Base-by-base conservation (phyloP, 192 early-diverging fungal genomes). In the Entomortierella lignicola region DNA sequence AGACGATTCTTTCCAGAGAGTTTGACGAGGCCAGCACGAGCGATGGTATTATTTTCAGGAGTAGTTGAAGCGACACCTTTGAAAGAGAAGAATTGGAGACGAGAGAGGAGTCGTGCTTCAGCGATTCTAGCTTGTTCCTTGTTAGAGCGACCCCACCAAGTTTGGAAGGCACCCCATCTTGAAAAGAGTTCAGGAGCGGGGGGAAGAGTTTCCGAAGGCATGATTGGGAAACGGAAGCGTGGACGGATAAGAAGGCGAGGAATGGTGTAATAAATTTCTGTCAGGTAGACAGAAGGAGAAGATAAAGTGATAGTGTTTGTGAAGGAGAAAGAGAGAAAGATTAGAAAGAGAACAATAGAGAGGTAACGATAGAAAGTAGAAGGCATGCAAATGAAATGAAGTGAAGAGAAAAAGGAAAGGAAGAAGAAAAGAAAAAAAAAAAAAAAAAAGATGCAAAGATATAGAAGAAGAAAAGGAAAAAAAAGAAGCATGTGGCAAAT, bases 1-100 rank as follows among this genome's bases (percentile, higher is more conserved):
- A 65, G 56, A 17, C 85, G 60, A 29, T 81, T 81, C 42, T 86
- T 77, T 20, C 77, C 79, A 43, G 73, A 83, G 31, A 88, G 65
- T n/a, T 88, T 84, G 6, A 90, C 90, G 25, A 83, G 80, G 11
- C 86, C 89, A 0, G 88, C 84, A n/a, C 84, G 81, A 31, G 88
- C 88, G 13, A 66, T 71, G 0, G 84, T 75, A 4, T 66, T 67
- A 29, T 52, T 66, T 1, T 63, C 23, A 4, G 72, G 56, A 61
- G 30, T 48, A 4, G 63, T 56, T 13, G 74, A 82, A 43, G 68
- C 58, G 61, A 72, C 66, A 11, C 72, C 79, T 25, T 69, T 82
- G 50, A 85, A 80, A 34, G 69, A 73, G 64, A 87, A 88, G 69
- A 82, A 87, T 44, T 83, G 82, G 23, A 90, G 71, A 25, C 86